Conservation (phyloP, 345 rosid genomes). For the Moricandia moricandioides region DNA sequence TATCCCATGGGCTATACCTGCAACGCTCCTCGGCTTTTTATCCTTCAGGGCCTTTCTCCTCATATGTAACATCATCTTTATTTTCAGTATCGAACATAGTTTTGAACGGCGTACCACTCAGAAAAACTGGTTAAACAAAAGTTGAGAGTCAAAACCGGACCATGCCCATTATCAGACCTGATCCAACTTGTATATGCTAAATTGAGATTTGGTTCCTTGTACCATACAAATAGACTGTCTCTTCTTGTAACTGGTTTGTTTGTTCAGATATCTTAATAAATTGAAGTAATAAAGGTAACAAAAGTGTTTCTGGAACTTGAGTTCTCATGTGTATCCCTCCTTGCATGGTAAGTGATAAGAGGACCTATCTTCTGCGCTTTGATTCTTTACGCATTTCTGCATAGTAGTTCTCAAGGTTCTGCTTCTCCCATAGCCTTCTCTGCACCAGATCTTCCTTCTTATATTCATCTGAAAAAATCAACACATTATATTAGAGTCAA, state of each 20-base stretch:
- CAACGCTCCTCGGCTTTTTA: too few species aligned
- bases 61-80: too few species aligned
- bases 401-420: constrained; percentile 67
- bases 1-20: too few species aligned
- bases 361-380: constrained; percentile 72
- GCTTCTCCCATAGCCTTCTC: constrained; percentile 71
- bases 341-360: constrained; percentile 13
- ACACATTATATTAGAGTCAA: neutral
- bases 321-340: constrained; percentile 1
- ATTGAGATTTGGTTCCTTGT: constrained; percentile 13
- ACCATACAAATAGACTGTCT: constrained; percentile 24
- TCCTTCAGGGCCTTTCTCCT: too few species aligned
- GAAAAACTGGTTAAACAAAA: neutral
- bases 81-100: neutral
- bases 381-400: constrained; percentile 77
- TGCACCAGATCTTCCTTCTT: constrained; percentile 70
- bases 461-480: constrained; percentile 51
- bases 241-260: constrained; percentile 7
- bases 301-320: constrained; percentile 15
- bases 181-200: constrained; percentile 18
- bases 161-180: constrained; percentile 18
- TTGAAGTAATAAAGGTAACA: constrained; percentile 19
- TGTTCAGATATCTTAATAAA: constrained; percentile 11
- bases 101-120: neutral
- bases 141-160: constrained; percentile 20